phyloP scores from a whole-genome alignment of 305 asterid species.

The Fraxinus floribunda region DNA sequence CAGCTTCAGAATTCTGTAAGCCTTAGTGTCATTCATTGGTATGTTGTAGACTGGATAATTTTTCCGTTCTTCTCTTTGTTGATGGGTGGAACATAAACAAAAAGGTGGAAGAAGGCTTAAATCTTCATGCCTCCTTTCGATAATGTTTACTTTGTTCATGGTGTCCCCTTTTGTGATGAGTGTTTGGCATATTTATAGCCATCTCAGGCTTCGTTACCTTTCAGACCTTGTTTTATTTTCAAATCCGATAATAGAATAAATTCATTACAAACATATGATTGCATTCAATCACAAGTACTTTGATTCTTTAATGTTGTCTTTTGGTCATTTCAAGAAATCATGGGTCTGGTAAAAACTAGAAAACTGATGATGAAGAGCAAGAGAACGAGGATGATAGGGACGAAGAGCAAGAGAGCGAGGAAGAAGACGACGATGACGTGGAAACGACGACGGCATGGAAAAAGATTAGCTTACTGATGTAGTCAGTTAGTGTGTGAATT shows the following conservation, averaged over 20 bases:
- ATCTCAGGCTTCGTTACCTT: background rate
- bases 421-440: background rate
- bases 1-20: background rate
- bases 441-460: background rate
- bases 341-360: slow-evolving; percentile 27
- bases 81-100: background rate
- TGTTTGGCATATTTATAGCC: background rate
- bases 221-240: background rate
- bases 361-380: slow-evolving; percentile 23
- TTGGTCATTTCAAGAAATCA: slow-evolving; percentile 33
- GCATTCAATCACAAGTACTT: background rate
- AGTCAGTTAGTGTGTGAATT: background rate
- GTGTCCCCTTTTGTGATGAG: background rate
- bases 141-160: background rate
- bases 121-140: background rate
- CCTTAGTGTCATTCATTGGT: background rate
- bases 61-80: background rate
- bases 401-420: slow-evolving; percentile 5
- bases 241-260: background rate
- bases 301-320: background rate
- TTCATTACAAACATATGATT: background rate
- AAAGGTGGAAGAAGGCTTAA: background rate
- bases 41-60: background rate
- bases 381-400: slow-evolving; percentile 28
- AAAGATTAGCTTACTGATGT: background rate